A percentile compares a stretch with the other conserved stretches of the same genome.
phyloP scores from a whole-genome alignment of 345 rosid species.

The Citrus mangshanensis region DNA sequence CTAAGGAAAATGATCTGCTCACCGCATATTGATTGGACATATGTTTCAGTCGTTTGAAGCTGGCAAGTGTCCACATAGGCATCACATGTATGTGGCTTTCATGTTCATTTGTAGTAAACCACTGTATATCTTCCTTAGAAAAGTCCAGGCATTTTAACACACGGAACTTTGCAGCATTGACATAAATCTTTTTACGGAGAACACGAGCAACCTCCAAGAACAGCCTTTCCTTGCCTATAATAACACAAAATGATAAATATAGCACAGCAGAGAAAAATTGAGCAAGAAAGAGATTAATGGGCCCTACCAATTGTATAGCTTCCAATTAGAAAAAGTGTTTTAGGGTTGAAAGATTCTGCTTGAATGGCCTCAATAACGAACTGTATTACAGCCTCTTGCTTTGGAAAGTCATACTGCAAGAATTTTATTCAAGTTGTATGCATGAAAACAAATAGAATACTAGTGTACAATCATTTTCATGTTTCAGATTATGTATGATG shows the following conservation, averaged over 20 bases:
- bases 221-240: conserved; percentile 83
- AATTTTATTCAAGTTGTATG: neutral
- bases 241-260: neutral
- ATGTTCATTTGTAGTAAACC: conserved; percentile 76
- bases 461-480: neutral
- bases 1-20: conserved; percentile 13
- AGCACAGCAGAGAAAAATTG: neutral
- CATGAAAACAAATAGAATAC: neutral
- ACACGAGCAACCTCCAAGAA: conserved; percentile 92
- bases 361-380: conserved; percentile 94
- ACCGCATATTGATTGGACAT: conserved; percentile 74
- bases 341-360: conserved; percentile 90
- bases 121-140: conserved; percentile 75
- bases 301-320: conserved; percentile 86
- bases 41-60: conserved; percentile 88
- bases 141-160: conserved; percentile 73
- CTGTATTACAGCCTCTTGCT: conserved; percentile 88
- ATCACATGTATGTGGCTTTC: conserved; percentile 94
- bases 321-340: conserved; percentile 85
- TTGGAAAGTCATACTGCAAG: conserved; percentile 90
- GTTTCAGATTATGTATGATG: neutral
- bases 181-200: conserved; percentile 62
- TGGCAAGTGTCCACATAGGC: conserved; percentile 96
- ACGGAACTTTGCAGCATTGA: conserved; percentile 66
- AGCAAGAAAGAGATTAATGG: neutral